phyloP scores from a whole-genome alignment of 2,329 filamentous ascomycete genomes.

The Nothomitra cinnamomea region DNA sequence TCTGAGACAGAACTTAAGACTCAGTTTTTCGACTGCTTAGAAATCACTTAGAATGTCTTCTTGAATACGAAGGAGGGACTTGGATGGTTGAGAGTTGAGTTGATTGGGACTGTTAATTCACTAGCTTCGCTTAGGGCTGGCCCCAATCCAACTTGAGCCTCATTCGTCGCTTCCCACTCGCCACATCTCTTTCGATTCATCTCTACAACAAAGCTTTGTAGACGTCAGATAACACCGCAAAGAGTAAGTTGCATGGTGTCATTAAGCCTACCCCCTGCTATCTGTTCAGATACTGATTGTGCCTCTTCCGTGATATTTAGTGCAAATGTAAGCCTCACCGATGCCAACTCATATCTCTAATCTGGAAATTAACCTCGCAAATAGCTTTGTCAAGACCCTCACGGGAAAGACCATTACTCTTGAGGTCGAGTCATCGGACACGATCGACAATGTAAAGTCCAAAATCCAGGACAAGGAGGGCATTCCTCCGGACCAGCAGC shows the following conservation, averaged over 20 bases:
- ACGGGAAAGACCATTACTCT: slow-evolving; percentile 99
- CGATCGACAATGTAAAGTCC: slow-evolving; percentile 99
- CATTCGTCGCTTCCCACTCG: not conserved
- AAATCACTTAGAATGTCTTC: too few species aligned
- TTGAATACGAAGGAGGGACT: too few species aligned
- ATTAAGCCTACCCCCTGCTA: too few species aligned
- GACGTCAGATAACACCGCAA: slow-evolving; percentile 19
- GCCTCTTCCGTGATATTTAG: slow-evolving; percentile 29
- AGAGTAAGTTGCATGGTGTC: slow-evolving; percentile 23
- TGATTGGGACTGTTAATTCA: slow-evolving; percentile 1
- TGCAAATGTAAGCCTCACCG: slow-evolving; percentile 66
- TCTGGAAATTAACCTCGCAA: not conserved
- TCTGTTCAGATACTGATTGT: slow-evolving; percentile 11
- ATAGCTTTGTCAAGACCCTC: slow-evolving; percentile 99
- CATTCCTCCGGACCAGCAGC: slow-evolving; percentile 95
- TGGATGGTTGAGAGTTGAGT: too few species aligned
- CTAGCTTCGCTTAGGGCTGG: not conserved
- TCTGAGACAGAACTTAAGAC: too few species aligned
- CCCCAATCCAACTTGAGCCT: not conserved
- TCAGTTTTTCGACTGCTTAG: too few species aligned
- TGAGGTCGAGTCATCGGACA: slow-evolving; percentile 97
- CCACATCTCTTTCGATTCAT: not conserved
- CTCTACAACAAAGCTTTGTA: not conserved
- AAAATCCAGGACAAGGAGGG: slow-evolving; percentile 99
- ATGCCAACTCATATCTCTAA: slow-evolving; percentile 6